A percentile compares a stretch with the other conserved stretches of the same genome.
phyloP scores from a whole-genome alignment of 306 rosid species.

The Acacia confusa region DNA sequence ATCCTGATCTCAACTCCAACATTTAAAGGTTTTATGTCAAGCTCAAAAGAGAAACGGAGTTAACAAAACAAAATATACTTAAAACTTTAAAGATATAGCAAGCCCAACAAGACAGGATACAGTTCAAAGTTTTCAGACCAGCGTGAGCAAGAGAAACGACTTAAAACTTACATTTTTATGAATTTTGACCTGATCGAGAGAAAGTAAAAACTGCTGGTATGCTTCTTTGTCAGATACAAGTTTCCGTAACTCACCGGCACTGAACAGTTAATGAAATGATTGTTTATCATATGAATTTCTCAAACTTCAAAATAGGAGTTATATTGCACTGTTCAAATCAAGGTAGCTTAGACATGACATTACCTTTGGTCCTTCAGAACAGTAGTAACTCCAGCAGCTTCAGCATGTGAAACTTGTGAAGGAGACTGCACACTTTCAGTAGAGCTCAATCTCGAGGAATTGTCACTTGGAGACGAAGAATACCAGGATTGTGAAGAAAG shows the following conservation, averaged over 20 bases:
- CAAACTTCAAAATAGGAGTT: not conserved
- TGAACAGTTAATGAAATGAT: conserved; percentile 20
- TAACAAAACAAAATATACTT: not conserved
- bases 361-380: conserved; percentile 66
- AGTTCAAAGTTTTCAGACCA: not conserved
- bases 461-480: conserved; percentile 58
- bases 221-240: conserved; percentile 66
- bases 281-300: not conserved
- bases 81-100: not conserved
- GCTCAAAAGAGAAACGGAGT: not conserved
- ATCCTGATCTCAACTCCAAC: not conserved
- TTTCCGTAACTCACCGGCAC: conserved; percentile 66
- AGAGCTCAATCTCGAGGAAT: conserved; percentile 46
- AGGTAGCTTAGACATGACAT: conserved; percentile 25
- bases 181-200: conserved; percentile 32
- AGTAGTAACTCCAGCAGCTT: conserved; percentile 60
- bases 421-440: conserved; percentile 48
- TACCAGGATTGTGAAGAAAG: conserved; percentile 58
- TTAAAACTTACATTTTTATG: not conserved
- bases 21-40: not conserved
- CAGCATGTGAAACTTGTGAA: conserved; percentile 57
- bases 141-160: not conserved
- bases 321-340: not conserved
- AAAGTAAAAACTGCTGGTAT: conserved; percentile 57
- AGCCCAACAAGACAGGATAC: not conserved